phyloP scores from a whole-genome alignment of 2,329 filamentous ascomycete species.

The Pestalotiopsis sp. region DNA sequence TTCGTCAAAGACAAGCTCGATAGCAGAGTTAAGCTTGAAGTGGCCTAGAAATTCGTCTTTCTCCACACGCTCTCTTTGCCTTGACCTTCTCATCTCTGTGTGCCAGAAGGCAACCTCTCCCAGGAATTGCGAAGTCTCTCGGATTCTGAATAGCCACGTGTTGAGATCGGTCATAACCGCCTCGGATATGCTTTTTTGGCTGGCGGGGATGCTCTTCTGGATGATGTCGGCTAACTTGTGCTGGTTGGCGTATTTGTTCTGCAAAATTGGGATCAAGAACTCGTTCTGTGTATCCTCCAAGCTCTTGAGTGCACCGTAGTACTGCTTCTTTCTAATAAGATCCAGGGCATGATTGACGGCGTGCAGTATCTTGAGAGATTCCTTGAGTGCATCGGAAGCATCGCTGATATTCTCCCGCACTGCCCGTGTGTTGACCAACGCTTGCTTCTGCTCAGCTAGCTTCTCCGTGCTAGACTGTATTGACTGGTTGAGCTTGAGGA shows the following conservation, averaged over 20 bases:
- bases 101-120: constrained; percentile 97
- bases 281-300: constrained; percentile 96
- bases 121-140: constrained; percentile 93
- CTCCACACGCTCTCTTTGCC: constrained; percentile 82
- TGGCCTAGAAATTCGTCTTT: constrained; percentile 73
- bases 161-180: constrained; percentile 97
- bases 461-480: constrained; percentile 96
- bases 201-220: constrained; percentile 91
- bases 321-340: constrained; percentile 86
- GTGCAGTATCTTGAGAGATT: constrained; percentile 88
- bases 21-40: constrained; percentile 93
- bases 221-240: constrained; percentile 96
- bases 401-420: constrained; percentile 96
- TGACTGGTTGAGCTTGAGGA: constrained; percentile 88
- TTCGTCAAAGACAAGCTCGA: constrained; percentile 94
- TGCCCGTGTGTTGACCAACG: constrained; percentile 86
- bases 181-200: constrained; percentile 90
- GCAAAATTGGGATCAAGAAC: constrained; percentile 73
- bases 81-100: constrained; percentile 81
- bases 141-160: constrained; percentile 92
- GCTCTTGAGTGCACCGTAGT: constrained; percentile 91
- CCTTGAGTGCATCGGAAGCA: constrained; percentile 82
- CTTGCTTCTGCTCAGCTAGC: constrained; percentile 91
- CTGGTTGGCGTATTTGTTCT: constrained; percentile 86
- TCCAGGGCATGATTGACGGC: constrained; percentile 95